Conservation (phyloP, 257 asterid genomes). For the Solanum rostratum region DNA sequence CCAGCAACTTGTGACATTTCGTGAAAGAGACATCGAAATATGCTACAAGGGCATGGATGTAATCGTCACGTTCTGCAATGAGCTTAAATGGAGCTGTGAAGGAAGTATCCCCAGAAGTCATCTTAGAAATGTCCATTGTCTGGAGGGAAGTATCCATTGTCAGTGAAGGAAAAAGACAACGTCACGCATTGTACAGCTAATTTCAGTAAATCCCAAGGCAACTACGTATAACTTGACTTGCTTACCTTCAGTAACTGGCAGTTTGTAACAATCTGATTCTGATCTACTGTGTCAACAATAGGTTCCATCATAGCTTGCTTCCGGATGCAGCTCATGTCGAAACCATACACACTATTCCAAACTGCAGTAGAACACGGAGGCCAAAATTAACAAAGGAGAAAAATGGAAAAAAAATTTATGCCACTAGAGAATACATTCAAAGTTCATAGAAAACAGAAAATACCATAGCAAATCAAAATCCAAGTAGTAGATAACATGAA, state of each 20-base stretch:
- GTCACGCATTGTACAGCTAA: background rate
- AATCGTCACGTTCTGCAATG: slow-evolving; percentile 85
- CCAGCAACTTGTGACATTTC: slow-evolving; percentile 71
- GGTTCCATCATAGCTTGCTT: slow-evolving; percentile 86
- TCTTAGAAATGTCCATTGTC: slow-evolving; percentile 98
- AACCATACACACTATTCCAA: slow-evolving; percentile 87
- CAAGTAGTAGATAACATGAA: background rate
- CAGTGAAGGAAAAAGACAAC: background rate
- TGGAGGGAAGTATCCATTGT: slow-evolving; percentile 9
- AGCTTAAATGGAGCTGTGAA: slow-evolving; percentile 96
- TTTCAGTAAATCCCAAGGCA: background rate
- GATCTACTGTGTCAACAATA: slow-evolving; percentile 89
- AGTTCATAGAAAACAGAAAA: background rate
- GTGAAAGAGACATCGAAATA: slow-evolving; percentile 93
- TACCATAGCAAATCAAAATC: background rate
- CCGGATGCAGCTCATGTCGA: slow-evolving; percentile 96
- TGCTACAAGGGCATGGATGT: slow-evolving; percentile 93
- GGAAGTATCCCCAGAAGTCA: slow-evolving; percentile 76
- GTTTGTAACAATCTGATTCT: slow-evolving; percentile 86
- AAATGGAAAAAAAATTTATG: background rate
- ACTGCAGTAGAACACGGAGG: slow-evolving; percentile 30
- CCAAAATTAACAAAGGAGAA: background rate
- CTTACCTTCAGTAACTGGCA: slow-evolving; percentile 79
- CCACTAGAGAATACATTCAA: background rate
- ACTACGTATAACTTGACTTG: background rate